Conservation (phyloP, 257 asterid genomes). For the Handroanthus guayacan region DNA sequence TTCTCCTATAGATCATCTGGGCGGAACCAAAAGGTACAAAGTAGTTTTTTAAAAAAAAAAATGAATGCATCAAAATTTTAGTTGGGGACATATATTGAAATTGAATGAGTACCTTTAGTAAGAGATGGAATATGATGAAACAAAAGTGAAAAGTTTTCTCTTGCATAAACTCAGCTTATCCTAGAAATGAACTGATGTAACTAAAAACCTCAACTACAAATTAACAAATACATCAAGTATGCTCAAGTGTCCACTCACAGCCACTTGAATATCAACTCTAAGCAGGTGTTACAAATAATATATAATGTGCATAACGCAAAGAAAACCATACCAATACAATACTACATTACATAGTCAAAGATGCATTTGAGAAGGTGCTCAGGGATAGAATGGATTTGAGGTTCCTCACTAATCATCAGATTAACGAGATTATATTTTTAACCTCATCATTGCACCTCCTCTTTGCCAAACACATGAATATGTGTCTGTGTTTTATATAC, state of each 20-base stretch:
- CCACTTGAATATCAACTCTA: neutral
- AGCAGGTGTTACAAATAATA: neutral
- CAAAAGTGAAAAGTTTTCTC: neutral
- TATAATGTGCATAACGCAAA: neutral
- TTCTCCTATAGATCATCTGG: neutral
- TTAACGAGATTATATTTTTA: conserved; percentile 49
- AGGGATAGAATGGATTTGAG: conserved; percentile 44
- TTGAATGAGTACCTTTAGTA: neutral
- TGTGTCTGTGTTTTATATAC: neutral
- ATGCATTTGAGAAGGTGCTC: conserved; percentile 37
- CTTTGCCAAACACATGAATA: neutral
- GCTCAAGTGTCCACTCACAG: neutral
- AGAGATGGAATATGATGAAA: neutral
- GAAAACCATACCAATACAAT: neutral
- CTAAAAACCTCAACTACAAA: neutral
- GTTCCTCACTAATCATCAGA: conserved; percentile 44
- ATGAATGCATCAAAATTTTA: neutral
- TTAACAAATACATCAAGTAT: neutral
- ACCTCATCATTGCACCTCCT: conserved; percentile 46
- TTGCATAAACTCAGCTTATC: neutral
- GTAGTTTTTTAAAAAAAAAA: neutral
- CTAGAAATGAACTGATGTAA: neutral
- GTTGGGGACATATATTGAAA: neutral
- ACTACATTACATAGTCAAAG: neutral
- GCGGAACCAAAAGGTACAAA: neutral